Evolutionary conservation across 768 basidiomycete species (phyloP).

Genomic region (Dioszegia aurantiaca): DNA sequence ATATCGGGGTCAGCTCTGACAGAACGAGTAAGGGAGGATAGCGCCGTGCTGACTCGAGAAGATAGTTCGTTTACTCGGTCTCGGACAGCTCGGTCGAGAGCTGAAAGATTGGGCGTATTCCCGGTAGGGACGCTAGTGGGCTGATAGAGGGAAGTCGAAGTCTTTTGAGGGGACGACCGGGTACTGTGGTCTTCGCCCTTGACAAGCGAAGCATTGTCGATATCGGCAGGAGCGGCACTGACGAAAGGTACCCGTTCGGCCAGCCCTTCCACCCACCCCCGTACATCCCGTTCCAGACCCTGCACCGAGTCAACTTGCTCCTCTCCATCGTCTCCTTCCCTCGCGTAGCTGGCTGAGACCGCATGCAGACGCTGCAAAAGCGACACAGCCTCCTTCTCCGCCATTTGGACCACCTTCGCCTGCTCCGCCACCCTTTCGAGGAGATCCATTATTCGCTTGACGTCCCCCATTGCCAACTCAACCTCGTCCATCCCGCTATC

Average conservation of each 20-base stretch:
- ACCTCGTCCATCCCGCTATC: not conserved
- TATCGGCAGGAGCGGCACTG: no score
- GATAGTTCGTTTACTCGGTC: constrained; percentile 9
- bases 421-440: constrained; percentile 4
- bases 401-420: not conserved
- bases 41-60: not conserved
- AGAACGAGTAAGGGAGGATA: not conserved
- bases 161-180: no score
- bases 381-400: constrained; percentile 3
- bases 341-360: no score
- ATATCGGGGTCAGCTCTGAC: not conserved
- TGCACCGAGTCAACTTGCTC: no score
- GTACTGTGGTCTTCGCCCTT: no score
- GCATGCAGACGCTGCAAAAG: not conserved
- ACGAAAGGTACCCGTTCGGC: constrained; percentile 11
- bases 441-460: not conserved
- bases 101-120: not conserved
- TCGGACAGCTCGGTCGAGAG: not conserved
- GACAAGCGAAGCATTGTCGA: not conserved
- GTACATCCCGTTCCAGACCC: not conserved
- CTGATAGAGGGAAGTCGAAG: no score
- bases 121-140: no score
- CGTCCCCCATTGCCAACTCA: not conserved
- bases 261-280: not conserved
- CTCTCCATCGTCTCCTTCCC: not conserved